These are phyloP conservation scores for Zarea fungicola DNA, from an alignment of 2,329 filamentous ascomycete genomes.

Conservation along the genomic window DNA sequence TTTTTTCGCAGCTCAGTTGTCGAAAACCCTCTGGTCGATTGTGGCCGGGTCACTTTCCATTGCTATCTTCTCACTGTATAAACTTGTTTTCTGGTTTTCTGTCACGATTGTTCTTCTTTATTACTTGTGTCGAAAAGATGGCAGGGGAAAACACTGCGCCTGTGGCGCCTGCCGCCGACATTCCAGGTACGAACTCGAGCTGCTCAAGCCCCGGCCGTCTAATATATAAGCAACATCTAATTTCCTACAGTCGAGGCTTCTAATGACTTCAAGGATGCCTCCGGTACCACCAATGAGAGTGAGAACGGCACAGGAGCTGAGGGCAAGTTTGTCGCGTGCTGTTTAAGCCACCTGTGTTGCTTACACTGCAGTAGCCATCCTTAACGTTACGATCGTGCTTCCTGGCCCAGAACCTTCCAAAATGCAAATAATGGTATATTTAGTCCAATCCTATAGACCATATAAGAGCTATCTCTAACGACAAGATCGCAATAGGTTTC, in stretches of 20 bases:
- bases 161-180: slow-evolving; percentile 1
- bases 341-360: slow-evolving; percentile 13
- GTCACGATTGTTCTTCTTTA: not conserved
- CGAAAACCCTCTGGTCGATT: not conserved
- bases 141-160: slow-evolving; percentile 7
- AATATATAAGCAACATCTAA: too few species aligned
- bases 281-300: slow-evolving; percentile 21
- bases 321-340: slow-evolving; percentile 22
- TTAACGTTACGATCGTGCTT: slow-evolving; percentile 68
- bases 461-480: slow-evolving; percentile 1
- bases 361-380: slow-evolving; percentile 39
- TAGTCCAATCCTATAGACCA: slow-evolving; percentile 15
- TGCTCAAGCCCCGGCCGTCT: too few species aligned
- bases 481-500: slow-evolving; percentile 57
- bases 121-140: slow-evolving; percentile 12
- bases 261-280: slow-evolving; percentile 23
- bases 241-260: slow-evolving; percentile 19
- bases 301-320: slow-evolving; percentile 29
- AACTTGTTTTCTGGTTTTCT: slow-evolving; percentile 5
- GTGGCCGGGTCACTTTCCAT: slow-evolving; percentile 1
- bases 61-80: not conserved
- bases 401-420: slow-evolving; percentile 68
- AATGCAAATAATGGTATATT: slow-evolving; percentile 76
- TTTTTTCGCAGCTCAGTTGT: slow-evolving; percentile 11
- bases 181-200: slow-evolving; percentile 3